Conservation (phyloP, 345 rosid species). For the Syzygium aqueum region DNA sequence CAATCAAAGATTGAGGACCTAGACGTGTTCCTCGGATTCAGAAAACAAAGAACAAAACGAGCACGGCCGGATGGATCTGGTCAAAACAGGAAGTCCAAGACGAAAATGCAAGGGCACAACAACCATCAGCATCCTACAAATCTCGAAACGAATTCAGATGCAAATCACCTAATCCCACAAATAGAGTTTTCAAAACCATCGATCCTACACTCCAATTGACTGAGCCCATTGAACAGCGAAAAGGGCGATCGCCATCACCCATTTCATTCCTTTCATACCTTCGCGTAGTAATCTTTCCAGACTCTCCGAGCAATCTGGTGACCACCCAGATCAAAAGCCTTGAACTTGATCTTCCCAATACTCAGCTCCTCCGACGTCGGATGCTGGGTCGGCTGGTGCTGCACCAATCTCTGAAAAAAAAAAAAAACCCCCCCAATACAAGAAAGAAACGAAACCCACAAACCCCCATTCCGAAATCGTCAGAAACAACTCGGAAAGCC, state of each 20-base stretch:
- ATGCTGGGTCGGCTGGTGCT: slow-evolving; percentile 72
- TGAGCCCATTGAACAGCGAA: background rate
- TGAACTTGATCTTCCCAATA: slow-evolving; percentile 74
- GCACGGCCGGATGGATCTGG: background rate
- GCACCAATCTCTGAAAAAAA: slow-evolving; percentile 48
- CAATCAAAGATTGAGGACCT: background rate
- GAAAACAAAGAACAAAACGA: background rate
- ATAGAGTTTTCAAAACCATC: background rate
- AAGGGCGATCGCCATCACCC: background rate
- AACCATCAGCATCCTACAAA: background rate
- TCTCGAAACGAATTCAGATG: background rate
- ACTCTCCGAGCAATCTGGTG: slow-evolving; percentile 77
- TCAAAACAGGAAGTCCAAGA: background rate
- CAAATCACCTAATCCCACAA: background rate
- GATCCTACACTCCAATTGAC: background rate
- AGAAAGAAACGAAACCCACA: background rate
- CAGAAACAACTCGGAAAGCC: background rate
- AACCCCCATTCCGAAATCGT: background rate
- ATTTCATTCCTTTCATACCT: slow-evolving; percentile 20
- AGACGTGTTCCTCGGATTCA: background rate
- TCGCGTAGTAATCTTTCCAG: slow-evolving; percentile 74
- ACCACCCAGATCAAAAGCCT: slow-evolving; percentile 80
- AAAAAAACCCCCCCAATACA: background rate
- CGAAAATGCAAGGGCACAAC: background rate
- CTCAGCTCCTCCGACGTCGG: slow-evolving; percentile 78